Evolutionary conservation across 805 yeast species (phyloP).

Genomic region (Hanseniaspora lachancei): DNA sequence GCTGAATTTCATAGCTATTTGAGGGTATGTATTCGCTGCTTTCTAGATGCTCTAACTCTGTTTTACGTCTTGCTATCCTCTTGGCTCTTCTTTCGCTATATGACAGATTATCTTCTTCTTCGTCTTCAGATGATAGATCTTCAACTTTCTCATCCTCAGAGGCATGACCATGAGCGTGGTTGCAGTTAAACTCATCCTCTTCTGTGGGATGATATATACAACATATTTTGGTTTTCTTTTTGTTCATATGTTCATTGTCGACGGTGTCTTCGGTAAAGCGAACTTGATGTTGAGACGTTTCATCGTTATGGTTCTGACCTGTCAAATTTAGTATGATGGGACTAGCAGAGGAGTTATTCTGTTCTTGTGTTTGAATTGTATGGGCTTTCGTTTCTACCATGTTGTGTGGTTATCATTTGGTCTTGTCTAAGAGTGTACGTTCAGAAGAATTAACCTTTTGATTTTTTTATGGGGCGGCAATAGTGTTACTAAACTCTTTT

Average conservation of each 20-base stretch:
- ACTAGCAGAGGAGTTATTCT: background rate
- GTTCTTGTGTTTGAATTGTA: background rate
- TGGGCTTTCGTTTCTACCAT: background rate
- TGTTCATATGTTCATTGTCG: conserved; percentile 80
- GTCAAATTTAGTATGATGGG: background rate
- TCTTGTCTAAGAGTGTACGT: background rate
- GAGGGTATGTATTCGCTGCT: conserved; percentile 33
- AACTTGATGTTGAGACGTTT: conserved; percentile 36
- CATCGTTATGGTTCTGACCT: background rate
- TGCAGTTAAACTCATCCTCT: conserved; percentile 26
- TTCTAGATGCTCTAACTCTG: conserved; percentile 20
- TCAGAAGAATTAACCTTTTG: background rate
- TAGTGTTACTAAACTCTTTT: background rate
- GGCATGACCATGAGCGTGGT: conserved; percentile 17
- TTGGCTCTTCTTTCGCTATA: conserved; percentile 25
- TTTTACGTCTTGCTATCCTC: conserved; percentile 27
- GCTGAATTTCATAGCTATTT: conserved; percentile 84
- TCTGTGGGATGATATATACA: conserved; percentile 72
- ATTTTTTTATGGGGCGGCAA: background rate
- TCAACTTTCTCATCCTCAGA: conserved; percentile 4
- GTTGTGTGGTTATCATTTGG: background rate
- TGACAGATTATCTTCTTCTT: conserved; percentile 26
- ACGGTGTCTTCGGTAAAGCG: conserved; percentile 77
- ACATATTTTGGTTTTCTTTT: conserved; percentile 83
- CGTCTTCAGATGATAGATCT: conserved; percentile 28